Evolutionary conservation across 1,284 basidiomycete genomes (phyloP), one percentile per base, ranked within the genome.

Genomic region (Ceratobasidium sp.): DNA sequence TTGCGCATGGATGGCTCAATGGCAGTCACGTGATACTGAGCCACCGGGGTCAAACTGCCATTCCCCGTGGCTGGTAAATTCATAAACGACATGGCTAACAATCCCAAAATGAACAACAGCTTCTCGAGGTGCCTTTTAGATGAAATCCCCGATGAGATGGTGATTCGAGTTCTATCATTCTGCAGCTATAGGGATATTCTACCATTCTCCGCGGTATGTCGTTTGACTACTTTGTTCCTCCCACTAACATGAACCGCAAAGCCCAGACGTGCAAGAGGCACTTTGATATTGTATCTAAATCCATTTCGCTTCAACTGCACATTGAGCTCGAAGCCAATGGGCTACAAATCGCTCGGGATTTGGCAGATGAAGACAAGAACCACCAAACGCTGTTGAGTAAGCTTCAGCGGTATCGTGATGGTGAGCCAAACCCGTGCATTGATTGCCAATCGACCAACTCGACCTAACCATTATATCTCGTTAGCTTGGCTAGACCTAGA

Each of bases 251-350:
- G 46, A 33, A 60, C 18, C 5, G 5, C 23, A n/a, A 30, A 55
- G 23, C 20, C 0, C 44, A 75, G 73, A 66, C 73, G 8, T 65
- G 50, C 52, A 65, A 38, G 33, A 30, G 48, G 20, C 30, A 30
- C 27, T 12, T 20, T 20, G 52, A 57, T 18, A 38, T 75, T 54
- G 46, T 75, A 30, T 54, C 48, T 18, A 57, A 30, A 3, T 65
- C 62, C 3, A 35, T 30, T 50, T 14, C 6, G 14, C 33, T 75
- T 16, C 73, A 75, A 27, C 52, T 75, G 18, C 35, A 57, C 5
- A 55, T 74, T 41, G 57, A 64, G 20, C 70, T 74, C 46, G 59
- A 74, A 54, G 55, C 59, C 7, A 74, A 38, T 30, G 57, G 70
- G 8, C 46, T 74, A 6, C 38, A 74, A 16, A 41, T 74, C 20